These are phyloP conservation scores for Spiraea crenata DNA, from an alignment of 331 rosid species.

Conservation along the genomic window DNA sequence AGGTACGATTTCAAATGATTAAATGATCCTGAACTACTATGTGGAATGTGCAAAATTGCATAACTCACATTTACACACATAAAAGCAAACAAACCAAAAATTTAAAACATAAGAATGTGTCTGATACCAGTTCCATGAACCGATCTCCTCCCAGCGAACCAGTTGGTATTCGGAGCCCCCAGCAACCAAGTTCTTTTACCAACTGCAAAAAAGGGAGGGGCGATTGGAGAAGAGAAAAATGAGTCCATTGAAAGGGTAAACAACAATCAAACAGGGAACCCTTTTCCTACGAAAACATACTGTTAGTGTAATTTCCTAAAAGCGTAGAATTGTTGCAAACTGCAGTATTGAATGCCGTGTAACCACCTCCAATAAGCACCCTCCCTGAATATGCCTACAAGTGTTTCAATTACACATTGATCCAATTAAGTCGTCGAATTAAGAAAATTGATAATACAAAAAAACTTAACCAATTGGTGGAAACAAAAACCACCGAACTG, in stretches of 20 bases:
- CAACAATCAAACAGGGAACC: background rate
- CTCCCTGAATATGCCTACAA: slow-evolving; percentile 43
- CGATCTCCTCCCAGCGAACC: slow-evolving; percentile 38
- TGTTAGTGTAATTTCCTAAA: slow-evolving; percentile 32
- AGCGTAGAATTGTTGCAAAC: slow-evolving; percentile 32
- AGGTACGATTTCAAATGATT: background rate
- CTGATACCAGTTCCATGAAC: slow-evolving; percentile 84
- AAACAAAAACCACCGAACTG: background rate
- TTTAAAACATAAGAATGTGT: background rate
- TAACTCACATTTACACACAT: background rate
- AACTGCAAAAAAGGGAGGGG: slow-evolving; percentile 23
- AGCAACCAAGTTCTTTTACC: slow-evolving; percentile 45
- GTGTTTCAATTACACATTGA: background rate
- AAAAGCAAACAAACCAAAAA: background rate
- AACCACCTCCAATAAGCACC: slow-evolving; percentile 35
- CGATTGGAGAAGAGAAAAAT: background rate
- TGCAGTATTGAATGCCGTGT: slow-evolving; percentile 47
- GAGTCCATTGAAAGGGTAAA: background rate
- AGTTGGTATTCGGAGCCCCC: slow-evolving; percentile 45
- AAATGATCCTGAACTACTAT: background rate
- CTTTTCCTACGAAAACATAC: slow-evolving; percentile 32
- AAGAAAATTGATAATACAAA: background rate
- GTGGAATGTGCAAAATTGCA: background rate
- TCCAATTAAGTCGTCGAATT: background rate
- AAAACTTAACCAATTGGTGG: background rate